Evolutionary conservation across 164 flowering plant species (phyloP), one percentile per base, ranked within the genome.

Genomic region (Paratinospora sagittata): DNA sequence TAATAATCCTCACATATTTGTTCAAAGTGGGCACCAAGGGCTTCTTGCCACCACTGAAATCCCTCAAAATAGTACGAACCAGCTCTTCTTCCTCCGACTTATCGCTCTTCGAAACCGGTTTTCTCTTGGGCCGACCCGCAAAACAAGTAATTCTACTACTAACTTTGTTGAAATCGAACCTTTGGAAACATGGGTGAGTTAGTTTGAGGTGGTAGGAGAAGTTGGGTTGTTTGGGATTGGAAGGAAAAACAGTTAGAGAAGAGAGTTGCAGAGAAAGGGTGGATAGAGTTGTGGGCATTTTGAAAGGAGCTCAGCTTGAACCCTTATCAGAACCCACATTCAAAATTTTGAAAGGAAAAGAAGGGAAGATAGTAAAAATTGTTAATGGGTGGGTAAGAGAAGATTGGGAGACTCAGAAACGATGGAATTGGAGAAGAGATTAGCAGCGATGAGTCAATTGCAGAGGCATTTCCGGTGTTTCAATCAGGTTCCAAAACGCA

Each of bases 1-100:
- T 84, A 37, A 92, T 70, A 34, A 88, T 37, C 81, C 75, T 86
- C 3, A 85, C 98, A 74, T 88, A 86, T 82, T 87, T 92, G 66
- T 83, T 75, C 79, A 94, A 79, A 8, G 89, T 89, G 36, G 82
- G 73, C 16, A 82, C 43, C 63, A 69, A 69, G 2, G 63, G 63
- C 21, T 33, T 55, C 45, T 69, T 57, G 10, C 57, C 71, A n/a
- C n/a, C n/a, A 55, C 23, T 57, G 23, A 69, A 69, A 49, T 57
- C 37, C 9, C 27, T 33, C 45, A 69, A 21, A n/a, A 69, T 11
- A n/a, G n/a, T 2, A 8, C 30, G 47, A 52, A 66, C 63, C 14
- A 69, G 41, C 71, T 75, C 72, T 58, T 77, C 55, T 63, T 75
- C 66, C 39, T 69, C 64, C 1, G 63, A 30, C 27, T 57, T 69